These are phyloP conservation scores for Geotrichum europaeum DNA, from an alignment of 1,139 yeast genomes.

Conservation along the genomic window DNA sequence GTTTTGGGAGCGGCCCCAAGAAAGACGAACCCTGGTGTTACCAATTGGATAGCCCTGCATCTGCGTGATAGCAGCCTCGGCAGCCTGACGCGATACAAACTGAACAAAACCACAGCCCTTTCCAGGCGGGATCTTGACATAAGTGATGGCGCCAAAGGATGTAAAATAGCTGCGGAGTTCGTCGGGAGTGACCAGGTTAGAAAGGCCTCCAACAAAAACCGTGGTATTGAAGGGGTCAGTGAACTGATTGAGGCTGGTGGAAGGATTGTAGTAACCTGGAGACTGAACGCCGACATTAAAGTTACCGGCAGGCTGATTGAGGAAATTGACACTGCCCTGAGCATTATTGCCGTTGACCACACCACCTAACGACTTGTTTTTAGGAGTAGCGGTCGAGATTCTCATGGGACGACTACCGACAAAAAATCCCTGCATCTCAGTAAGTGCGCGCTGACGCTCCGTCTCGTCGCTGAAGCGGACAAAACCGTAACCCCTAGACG, in stretches of 20 bases:
- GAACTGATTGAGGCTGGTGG: constrained; percentile 45
- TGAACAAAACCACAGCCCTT: constrained; percentile 94
- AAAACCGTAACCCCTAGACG: constrained; percentile 85
- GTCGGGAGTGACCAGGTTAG: constrained; percentile 68
- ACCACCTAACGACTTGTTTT: constrained; percentile 39
- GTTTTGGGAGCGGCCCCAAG: constrained; percentile 73
- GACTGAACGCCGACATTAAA: constrained; percentile 28
- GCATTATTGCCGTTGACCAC: constrained; percentile 9
- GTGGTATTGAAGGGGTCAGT: constrained; percentile 83
- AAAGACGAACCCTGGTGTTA: constrained; percentile 73
- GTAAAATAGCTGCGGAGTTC: constrained; percentile 68
- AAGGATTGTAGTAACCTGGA: constrained; percentile 31
- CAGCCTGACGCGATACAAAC: constrained; percentile 69
- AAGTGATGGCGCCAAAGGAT: constrained; percentile 78
- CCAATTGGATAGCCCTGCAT: constrained; percentile 93
- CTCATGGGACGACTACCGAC: constrained; percentile 72
- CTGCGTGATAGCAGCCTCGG: constrained; percentile 82
- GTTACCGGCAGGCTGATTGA: constrained; percentile 14
- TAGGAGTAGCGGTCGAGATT: constrained; percentile 69
- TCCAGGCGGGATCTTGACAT: constrained; percentile 84
- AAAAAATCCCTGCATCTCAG: constrained; percentile 76
- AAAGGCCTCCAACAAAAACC: constrained; percentile 89
- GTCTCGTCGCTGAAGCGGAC: constrained; percentile 70
- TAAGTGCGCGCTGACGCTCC: constrained; percentile 69
- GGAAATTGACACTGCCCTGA: constrained; percentile 10